Percentiles rank a stretch among this genome's conserved stretches.
Conservation (phyloP, 2,329 filamentous ascomycete genomes). For the Endothia cerciana region DNA sequence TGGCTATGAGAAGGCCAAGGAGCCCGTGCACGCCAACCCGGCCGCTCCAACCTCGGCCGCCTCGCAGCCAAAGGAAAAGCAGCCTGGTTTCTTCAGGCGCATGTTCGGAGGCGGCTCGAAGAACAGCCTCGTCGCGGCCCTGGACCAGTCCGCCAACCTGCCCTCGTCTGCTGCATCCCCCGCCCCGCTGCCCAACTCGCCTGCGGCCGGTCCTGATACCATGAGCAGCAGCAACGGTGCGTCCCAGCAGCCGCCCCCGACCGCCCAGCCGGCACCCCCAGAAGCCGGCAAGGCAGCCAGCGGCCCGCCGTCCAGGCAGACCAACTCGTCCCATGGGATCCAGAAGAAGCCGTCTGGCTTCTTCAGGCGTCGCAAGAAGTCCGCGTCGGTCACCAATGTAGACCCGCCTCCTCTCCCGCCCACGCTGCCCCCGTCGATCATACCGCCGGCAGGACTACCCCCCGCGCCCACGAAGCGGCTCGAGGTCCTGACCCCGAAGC, state of each 20-base stretch:
- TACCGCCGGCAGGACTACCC: constrained; percentile 40
- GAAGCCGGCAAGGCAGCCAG: constrained; percentile 45
- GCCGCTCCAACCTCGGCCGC: constrained; percentile 43
- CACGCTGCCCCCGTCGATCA: constrained; percentile 54
- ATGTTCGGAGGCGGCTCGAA: constrained; percentile 78
- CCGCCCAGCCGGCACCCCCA: constrained; percentile 39
- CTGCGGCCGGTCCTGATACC: background rate
- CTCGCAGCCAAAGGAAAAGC: constrained; percentile 62
- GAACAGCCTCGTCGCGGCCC: constrained; percentile 39
- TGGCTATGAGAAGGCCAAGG: constrained; percentile 63
- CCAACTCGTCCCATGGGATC: constrained; percentile 54
- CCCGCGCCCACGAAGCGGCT: constrained; percentile 36
- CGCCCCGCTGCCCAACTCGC: constrained; percentile 20
- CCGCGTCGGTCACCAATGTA: constrained; percentile 62
- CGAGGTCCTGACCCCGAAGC: constrained; percentile 37
- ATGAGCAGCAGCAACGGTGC: constrained; percentile 33
- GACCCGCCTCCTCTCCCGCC: constrained; percentile 53
- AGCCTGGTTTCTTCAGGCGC: constrained; percentile 85
- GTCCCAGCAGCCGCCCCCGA: constrained; percentile 29
- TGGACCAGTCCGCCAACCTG: constrained; percentile 22
- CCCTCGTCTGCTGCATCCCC: constrained; percentile 12
- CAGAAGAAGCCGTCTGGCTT: constrained; percentile 95
- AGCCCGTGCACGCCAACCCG: constrained; percentile 45
- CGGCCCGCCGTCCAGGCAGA: constrained; percentile 53
- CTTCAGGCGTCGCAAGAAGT: constrained; percentile 93